Base-by-base conservation (phyloP, 495 filamentous ascomycete genomes). In the Wilcoxina mikolae region DNA sequence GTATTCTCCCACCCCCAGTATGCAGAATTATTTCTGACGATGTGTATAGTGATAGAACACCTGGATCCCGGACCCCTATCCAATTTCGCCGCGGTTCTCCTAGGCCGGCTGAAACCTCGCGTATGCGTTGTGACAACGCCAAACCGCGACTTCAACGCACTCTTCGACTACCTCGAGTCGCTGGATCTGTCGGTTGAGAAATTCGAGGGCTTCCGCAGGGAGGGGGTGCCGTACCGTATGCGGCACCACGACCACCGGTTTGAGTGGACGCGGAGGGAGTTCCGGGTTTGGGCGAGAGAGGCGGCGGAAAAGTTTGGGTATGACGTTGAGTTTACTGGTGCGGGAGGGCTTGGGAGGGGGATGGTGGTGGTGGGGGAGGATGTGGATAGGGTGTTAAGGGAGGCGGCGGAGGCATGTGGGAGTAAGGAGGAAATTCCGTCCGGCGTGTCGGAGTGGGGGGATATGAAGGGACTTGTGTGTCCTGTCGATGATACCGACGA, bases 191-290 rank as follows among this genome's bases (percentile, higher is more conserved):
- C 45, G 2, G 23, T 10, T 11, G 1, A 27, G 33, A 25, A 15
- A 11, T 18, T 22, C 20, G 25, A 41, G 23, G 15, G 18, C 12
- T 48, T 35, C 41, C 28, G 15, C 18, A 25, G 50, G 15, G 17
- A 44, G 3, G 56, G 60, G 0, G 38, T 66, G 7, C 47, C 59
- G 11, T 66, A 66, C 44, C 43, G 51, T 0, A 66, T 66, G 64
- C 56, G 64, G 17, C 64, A 66, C 35, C 56, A 59, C 24, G 64
- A 66, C 35, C 64, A 66, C 31, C 56, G 63, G 10, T 66, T 66
- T 28, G 64, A 66, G 38, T 66, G 64, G 64, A 65, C 59, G 10
- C 50, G 59, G 7, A 15, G 44, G 12, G 63, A 66, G 41, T 66
- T 66, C 31, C 56, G 60, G 2, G 44, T 29, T 9, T 66, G 64